Evolutionary conservation across 371 early-diverging fungal genomes (phyloP), one percentile per base, ranked within the genome.

Genomic region (Haplosporangium sp.): DNA sequence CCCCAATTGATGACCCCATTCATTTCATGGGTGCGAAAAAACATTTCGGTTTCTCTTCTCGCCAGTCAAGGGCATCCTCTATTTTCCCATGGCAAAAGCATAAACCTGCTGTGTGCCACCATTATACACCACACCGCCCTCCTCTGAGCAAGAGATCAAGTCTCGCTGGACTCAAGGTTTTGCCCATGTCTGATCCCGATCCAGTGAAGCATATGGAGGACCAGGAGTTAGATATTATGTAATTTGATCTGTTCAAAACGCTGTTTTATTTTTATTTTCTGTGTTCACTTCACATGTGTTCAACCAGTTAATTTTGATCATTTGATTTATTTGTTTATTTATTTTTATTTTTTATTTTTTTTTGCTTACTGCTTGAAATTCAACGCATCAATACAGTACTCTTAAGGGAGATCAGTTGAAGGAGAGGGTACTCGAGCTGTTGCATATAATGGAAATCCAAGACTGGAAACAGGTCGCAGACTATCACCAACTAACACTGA

Each of bases 301-400:
- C 27, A 27, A 27, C 27, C 27, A 27, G 27, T 27, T 27, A 27
- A 27, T 27, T 27, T 27, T 27, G 27, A 27, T 27, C 27, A 27
- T 27, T 27, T 27, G 27, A 27, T 27, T 27, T 27, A 27, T 27
- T 27, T 27, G 27, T 27, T 27, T 27, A 27, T 27, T 27, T 27
- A 27, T 88, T 88, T 9, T 92, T 93, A 2, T 76, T 86, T 4
- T 57, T 57, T 37, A 34, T 57, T 20, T n/a, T 34, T 17, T 15
- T 15, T 6, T 57, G 37, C 17, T 57, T 27, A 27, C 13, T 10
- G 9, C 38, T 34, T 57, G 37, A 57, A 27, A 11, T n/a, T 52
- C 17, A 2, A 52, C 19, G n/a, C 19, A n/a, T 58, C 94, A 86
- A 35, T 27, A 27, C 27, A 79, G 82, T 11, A 61, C 63, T 17